Evolutionary conservation across 1,139 yeast species (phyloP).

Genomic region (Pichia kudriavzevii): DNA sequence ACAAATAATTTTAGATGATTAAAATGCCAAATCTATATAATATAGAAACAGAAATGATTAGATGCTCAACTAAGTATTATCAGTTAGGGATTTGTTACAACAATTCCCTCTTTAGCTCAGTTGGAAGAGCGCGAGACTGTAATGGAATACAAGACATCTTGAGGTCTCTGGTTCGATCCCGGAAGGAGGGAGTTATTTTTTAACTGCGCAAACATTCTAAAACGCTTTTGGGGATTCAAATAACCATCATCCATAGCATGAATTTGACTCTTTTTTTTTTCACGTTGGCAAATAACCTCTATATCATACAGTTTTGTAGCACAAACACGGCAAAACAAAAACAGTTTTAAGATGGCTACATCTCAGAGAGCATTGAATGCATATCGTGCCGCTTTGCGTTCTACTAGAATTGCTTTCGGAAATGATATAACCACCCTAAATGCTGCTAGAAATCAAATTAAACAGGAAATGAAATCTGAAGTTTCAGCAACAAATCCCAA

Average conservation of each 20-base stretch:
- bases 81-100: too few relatives aligned
- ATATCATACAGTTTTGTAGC: neutral
- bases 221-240: neutral
- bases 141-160: conserved; percentile 12
- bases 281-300: neutral
- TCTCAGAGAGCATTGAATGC: conserved; percentile 34
- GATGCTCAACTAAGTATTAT: too few relatives aligned
- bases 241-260: neutral
- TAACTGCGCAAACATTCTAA: neutral
- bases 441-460: conserved; percentile 63
- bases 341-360: conserved; percentile 7
- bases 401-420: conserved; percentile 61
- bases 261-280: neutral
- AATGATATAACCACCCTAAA: conserved; percentile 44
- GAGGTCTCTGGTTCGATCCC: conserved; percentile 18
- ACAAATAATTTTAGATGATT: too few relatives aligned
- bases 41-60: too few relatives aligned
- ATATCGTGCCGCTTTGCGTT: conserved; percentile 59
- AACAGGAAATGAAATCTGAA: conserved; percentile 27
- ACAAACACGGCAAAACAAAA: neutral
- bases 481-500: conserved; percentile 41
- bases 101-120: conserved; percentile 15
- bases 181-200: conserved; percentile 12
- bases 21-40: too few relatives aligned
- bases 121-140: conserved; percentile 18